Conservation (phyloP, 2,329 filamentous ascomycete genomes). For the Botrytis paeoniae region DNA sequence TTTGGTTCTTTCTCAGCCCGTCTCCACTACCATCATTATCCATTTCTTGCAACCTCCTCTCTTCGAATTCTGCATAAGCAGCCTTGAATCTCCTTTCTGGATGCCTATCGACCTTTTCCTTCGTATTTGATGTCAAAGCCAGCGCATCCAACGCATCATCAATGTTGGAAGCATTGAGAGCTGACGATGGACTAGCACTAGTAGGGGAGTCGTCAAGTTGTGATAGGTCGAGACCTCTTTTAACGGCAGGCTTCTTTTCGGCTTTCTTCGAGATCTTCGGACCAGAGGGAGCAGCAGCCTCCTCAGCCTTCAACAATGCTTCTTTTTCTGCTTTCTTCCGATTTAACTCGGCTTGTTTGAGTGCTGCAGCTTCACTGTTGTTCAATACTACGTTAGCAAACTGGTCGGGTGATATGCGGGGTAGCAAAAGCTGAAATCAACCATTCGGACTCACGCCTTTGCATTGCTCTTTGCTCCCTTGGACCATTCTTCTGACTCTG, state of each 20-base stretch:
- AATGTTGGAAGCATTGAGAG: conserved; percentile 82
- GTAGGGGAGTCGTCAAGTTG: conserved; percentile 59
- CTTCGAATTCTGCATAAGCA: conserved; percentile 79
- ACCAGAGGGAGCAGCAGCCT: conserved; percentile 55
- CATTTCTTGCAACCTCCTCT: conserved; percentile 78
- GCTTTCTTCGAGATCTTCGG: conserved; percentile 59
- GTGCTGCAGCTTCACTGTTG: conserved; percentile 74
- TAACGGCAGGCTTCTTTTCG: conserved; percentile 57
- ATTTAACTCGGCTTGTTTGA: conserved; percentile 77
- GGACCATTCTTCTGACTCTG: conserved; percentile 74
- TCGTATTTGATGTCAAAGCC: conserved; percentile 56
- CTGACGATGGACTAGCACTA: conserved; percentile 44
- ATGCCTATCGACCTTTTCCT: conserved; percentile 77
- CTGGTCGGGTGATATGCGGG: conserved; percentile 19
- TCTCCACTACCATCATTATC: conserved; percentile 70
- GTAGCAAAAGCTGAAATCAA: conserved; percentile 11
- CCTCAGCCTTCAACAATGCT: conserved; percentile 78
- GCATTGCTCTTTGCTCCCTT: conserved; percentile 80
- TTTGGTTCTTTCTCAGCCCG: conserved; percentile 77
- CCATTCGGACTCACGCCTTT: conserved; percentile 69
- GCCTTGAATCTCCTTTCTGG: conserved; percentile 86
- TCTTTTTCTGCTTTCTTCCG: conserved; percentile 92
- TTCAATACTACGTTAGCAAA: conserved; percentile 21
- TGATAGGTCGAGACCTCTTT: conserved; percentile 67
- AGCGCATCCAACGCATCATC: conserved; percentile 91